These are phyloP conservation scores for Tephrocybe sp. DNA, from an alignment of 768 basidiomycete species.

Conservation along the genomic window DNA sequence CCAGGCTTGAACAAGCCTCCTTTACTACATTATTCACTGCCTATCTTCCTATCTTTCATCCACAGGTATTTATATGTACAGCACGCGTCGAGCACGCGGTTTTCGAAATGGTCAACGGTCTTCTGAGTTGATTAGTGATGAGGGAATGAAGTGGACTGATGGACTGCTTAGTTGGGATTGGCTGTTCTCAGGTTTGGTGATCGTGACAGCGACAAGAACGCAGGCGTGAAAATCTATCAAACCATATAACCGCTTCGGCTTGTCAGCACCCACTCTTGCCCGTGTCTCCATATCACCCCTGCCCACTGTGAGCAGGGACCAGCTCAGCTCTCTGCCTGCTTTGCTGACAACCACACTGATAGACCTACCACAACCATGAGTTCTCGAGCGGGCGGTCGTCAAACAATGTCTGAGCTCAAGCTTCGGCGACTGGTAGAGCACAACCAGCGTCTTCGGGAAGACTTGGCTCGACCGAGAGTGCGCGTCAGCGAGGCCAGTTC, in stretches of 20 bases:
- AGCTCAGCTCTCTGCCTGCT: background rate
- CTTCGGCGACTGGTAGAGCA: slow-evolving; percentile 92
- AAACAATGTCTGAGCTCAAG: slow-evolving; percentile 98
- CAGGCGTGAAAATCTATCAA: slow-evolving; percentile 16
- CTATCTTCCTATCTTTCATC: slow-evolving; percentile 6
- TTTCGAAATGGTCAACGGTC: slow-evolving; percentile 5
- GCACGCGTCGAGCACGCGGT: slow-evolving; percentile 13
- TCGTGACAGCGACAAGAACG: slow-evolving; percentile 18
- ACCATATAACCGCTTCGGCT: slow-evolving; percentile 9
- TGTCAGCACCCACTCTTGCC: background rate
- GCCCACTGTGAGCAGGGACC: background rate
- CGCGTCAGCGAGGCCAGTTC: slow-evolving; percentile 90
- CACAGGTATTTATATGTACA: slow-evolving; percentile 13
- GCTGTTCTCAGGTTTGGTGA: slow-evolving; percentile 18
- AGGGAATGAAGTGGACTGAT: slow-evolving; percentile 11
- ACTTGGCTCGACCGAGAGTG: slow-evolving; percentile 85
- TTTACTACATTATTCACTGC: slow-evolving; percentile 14
- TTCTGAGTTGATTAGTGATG: slow-evolving; percentile 11
- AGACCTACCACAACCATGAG: slow-evolving; percentile 41
- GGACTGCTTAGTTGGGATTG: slow-evolving; percentile 15
- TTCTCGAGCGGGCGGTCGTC: slow-evolving; percentile 60
- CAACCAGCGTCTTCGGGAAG: slow-evolving; percentile 89
- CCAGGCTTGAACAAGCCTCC: background rate
- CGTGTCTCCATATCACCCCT: background rate
- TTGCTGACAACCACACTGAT: background rate